These are phyloP conservation scores for Haplographium delicatum DNA, from an alignment of 495 filamentous ascomycete species.

Conservation along the genomic window DNA sequence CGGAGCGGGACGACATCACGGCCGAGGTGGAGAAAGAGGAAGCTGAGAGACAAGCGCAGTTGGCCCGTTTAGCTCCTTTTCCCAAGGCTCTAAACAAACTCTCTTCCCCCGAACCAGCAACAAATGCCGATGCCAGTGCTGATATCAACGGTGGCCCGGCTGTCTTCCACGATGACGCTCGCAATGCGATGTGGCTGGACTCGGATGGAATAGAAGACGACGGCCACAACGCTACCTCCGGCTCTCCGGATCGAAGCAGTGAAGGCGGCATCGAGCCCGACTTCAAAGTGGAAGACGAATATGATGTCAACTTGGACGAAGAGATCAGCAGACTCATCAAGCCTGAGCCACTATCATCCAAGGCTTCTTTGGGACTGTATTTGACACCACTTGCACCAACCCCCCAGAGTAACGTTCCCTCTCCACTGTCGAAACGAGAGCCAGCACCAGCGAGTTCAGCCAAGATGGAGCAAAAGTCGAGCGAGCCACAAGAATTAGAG, in stretches of 20 bases:
- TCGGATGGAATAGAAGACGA: constrained; percentile 6
- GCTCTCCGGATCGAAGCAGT: constrained; percentile 2
- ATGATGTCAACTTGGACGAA: constrained; percentile 9
- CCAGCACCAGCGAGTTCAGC: neutral
- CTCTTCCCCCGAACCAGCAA: constrained; percentile 6
- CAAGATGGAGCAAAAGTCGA: neutral
- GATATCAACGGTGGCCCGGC: constrained; percentile 1
- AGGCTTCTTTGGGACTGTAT: neutral
- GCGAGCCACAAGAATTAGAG: neutral
- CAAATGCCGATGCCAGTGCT: constrained; percentile 1
- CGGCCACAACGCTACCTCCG: neutral
- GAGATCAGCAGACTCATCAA: constrained; percentile 5
- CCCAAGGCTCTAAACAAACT: constrained; percentile 6
- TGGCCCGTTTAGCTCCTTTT: constrained; percentile 9
- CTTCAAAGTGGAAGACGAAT: constrained; percentile 9
- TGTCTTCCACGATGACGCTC: constrained; percentile 1
- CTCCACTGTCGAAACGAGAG: neutral
- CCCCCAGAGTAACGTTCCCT: neutral
- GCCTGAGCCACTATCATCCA: constrained; percentile 3
- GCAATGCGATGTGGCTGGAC: constrained; percentile 6
- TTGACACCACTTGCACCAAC: neutral
- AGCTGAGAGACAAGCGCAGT: constrained; percentile 11
- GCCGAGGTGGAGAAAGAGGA: constrained; percentile 18
- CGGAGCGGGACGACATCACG: constrained; percentile 21
- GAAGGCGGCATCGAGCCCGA: constrained; percentile 6